Evolutionary conservation across 192 early-diverging fungal genomes (phyloP), one percentile per base, ranked within the genome.

Genomic region (Rhizoclosmatium globosum): DNA sequence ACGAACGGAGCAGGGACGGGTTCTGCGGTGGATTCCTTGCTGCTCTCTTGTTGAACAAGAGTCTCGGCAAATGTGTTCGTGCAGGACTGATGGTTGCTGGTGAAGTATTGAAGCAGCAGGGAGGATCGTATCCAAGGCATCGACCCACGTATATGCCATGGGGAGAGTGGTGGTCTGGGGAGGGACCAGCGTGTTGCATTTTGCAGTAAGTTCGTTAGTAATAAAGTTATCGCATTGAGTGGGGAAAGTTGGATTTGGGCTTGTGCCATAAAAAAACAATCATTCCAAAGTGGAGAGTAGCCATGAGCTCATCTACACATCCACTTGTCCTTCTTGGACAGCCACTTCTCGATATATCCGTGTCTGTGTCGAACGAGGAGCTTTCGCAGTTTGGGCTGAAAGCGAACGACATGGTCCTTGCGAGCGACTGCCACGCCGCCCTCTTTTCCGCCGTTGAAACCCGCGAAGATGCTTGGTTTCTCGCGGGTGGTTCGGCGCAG

Each of bases 1-100:
- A 92, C 93, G 74, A 96, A 96, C 81, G 95, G 94, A 68, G 94
- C 94, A 69, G 95, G 95, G 95, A 96, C 85, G 94, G 92, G 21
- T 68, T 68, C 45, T 68, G 67, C 47, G 67, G 67, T 45, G 67
- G 67, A 2, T 68, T 46, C 45, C 95, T 77, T 53, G 78, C 41
- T 48, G 48, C 31, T 47, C 62, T 73, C 64, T 23, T 48, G 2
- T 2, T 62, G 53, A 45, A 46, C 4, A 21, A 60, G 56, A 57
- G 71, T 43, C 21, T 74, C n/a, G 59, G 41, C 17, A 11, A 21
- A 65, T 65, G 62, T 46, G 64, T 57, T 15, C 44, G 41, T 3
- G 43, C 23, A 41, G 59, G 68, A 42, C 39, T 64, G 3, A 38
- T 65, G 17, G 62, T 76, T 11, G 62, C 62, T 0, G 23, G 45